Conservation (phyloP, 148 eudicot genomes). For the Chenopodium formosanum region DNA sequence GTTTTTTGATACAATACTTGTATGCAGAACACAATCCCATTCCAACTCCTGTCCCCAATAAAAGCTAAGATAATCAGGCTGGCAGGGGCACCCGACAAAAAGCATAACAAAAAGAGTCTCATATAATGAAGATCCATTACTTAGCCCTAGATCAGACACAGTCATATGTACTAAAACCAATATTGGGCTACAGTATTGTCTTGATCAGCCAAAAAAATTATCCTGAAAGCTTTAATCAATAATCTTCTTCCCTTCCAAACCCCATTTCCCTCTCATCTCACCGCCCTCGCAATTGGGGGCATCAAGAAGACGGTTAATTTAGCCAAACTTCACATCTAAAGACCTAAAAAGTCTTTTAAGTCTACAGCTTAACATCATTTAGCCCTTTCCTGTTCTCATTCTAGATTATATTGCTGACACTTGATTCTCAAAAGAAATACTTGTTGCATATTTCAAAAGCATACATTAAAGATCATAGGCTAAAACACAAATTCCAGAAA, state of each 20-base stretch:
- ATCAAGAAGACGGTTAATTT: not conserved
- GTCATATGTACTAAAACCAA: not conserved
- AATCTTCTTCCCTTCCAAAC: not conserved
- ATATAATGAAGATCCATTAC: not conserved
- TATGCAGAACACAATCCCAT: not conserved
- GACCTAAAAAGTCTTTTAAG: not conserved
- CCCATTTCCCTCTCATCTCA: not conserved
- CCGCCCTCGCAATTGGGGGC: not conserved
- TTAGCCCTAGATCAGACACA: not conserved
- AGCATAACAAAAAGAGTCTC: not conserved
- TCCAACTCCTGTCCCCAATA: not conserved
- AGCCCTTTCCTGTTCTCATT: not conserved
- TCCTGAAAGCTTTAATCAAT: not conserved
- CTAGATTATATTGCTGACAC: not conserved
- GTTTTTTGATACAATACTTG: not conserved
- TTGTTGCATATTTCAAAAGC: not conserved
- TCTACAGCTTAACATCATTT: not conserved
- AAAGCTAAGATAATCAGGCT: not conserved
- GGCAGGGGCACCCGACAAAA: not conserved
- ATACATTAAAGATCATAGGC: not conserved
- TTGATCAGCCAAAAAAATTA: not conserved
- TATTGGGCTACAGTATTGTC: not conserved
- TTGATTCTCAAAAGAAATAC: not conserved
- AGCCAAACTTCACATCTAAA: not conserved
- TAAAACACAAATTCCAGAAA: not conserved